phyloP scores from a whole-genome alignment of 73 alveolate genomes.

The Paramecium tetraurelia region DNA sequence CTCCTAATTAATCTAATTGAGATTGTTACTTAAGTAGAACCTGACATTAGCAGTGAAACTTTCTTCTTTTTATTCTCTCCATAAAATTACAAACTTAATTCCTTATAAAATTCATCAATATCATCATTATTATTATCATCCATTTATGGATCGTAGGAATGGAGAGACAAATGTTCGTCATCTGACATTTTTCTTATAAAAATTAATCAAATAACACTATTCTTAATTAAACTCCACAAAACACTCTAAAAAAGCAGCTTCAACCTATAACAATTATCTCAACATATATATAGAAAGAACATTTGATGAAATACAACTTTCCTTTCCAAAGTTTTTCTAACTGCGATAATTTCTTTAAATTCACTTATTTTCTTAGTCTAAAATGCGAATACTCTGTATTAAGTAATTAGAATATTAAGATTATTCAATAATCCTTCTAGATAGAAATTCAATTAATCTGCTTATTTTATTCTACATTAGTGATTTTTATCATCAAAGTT shows the following conservation, averaged over 20 bases:
- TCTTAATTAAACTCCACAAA: not conserved
- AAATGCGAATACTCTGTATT: too few relatives aligned
- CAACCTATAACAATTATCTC: not conserved
- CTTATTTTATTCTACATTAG: not conserved
- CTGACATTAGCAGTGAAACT: conserved; percentile 12
- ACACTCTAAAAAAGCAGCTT: not conserved
- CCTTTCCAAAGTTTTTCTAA: not conserved
- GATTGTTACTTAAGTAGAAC: conserved; percentile 24
- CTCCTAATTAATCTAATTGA: not conserved
- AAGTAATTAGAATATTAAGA: too few relatives aligned
- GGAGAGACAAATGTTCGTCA: not conserved
- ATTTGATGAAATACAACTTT: too few relatives aligned
- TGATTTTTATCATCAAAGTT: not conserved
- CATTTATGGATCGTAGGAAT: not conserved
- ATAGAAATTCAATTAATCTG: not conserved
- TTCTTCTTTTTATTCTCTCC: conserved; percentile 17
- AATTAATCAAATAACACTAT: not conserved
- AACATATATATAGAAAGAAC: not conserved
- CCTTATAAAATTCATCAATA: not conserved
- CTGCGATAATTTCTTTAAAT: too few relatives aligned
- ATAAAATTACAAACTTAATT: not conserved
- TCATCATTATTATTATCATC: not conserved
- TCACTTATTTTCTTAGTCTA: too few relatives aligned
- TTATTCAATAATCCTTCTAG: not conserved
- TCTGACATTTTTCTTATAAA: conserved; percentile 7